These are phyloP conservation scores for Emergomyces orientalis DNA, from an alignment of 2,329 filamentous ascomycete genomes.

Conservation along the genomic window DNA sequence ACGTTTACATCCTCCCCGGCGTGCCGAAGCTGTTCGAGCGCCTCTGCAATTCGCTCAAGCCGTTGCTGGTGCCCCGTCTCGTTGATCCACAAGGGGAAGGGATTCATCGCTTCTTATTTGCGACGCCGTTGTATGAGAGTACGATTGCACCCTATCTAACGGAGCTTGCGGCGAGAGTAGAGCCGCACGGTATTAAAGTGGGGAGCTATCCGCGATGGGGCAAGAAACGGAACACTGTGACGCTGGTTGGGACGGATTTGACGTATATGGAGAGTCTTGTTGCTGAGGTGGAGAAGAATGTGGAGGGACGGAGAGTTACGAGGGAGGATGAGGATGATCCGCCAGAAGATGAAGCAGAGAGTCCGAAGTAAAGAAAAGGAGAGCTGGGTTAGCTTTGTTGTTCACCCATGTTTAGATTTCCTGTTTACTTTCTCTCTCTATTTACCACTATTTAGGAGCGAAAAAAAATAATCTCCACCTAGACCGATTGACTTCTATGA, in stretches of 20 bases:
- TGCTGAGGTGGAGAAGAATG: conserved; percentile 64
- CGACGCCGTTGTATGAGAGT: conserved; percentile 81
- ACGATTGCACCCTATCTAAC: conserved; percentile 74
- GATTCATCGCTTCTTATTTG: conserved; percentile 68
- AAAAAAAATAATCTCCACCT: background rate
- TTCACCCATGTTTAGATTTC: background rate
- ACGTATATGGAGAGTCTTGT: conserved; percentile 71
- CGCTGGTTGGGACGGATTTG: conserved; percentile 67
- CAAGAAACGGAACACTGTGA: conserved; percentile 79
- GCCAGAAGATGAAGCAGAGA: background rate
- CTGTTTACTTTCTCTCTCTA: background rate
- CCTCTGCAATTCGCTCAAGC: conserved; percentile 68
- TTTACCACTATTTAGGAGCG: background rate
- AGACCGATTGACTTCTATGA: background rate
- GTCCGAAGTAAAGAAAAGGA: background rate
- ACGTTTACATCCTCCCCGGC: conserved; percentile 85
- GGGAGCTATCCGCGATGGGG: conserved; percentile 93
- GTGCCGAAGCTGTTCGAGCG: conserved; percentile 76
- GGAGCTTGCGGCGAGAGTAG: conserved; percentile 63
- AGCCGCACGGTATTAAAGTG: conserved; percentile 73
- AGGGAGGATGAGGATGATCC: conserved; percentile 64
- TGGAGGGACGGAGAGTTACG: conserved; percentile 60
- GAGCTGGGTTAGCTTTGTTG: background rate
- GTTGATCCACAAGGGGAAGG: conserved; percentile 70
- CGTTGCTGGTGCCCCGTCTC: conserved; percentile 59